Percentiles rank a stretch among this genome's conserved stretches.
phyloP scores from a whole-genome alignment of 2,329 filamentous ascomycete species.

The Botrytis galanthina region DNA sequence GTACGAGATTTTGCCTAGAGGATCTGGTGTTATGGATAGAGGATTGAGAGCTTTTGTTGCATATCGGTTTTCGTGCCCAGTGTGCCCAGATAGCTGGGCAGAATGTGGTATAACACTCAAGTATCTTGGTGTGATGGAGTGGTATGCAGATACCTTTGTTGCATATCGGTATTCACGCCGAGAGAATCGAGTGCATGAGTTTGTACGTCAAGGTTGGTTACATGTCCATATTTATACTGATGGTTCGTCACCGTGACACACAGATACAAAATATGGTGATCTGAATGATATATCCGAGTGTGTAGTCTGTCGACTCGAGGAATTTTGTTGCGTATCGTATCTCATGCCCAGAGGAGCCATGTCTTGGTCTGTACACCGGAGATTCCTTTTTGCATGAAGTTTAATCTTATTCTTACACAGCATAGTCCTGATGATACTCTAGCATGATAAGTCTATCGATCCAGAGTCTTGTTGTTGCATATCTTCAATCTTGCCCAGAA shows the following conservation, averaged over 20 bases:
- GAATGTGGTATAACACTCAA: background rate
- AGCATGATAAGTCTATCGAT: background rate
- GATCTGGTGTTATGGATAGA: background rate
- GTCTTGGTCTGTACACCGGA: background rate
- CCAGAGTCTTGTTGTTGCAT: background rate
- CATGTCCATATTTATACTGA: background rate
- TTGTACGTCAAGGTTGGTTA: background rate
- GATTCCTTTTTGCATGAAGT: background rate
- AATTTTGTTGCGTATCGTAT: background rate
- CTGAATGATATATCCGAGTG: background rate
- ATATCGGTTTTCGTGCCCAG: background rate
- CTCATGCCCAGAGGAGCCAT: background rate
- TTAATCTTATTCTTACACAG: background rate
- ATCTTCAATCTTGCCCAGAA: background rate
- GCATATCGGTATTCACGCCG: background rate
- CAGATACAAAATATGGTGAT: background rate
- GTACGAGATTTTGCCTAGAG: background rate
- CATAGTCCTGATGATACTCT: background rate
- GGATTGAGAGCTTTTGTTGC: background rate
- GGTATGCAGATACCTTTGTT: background rate
- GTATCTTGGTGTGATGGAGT: background rate
- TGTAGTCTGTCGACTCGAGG: background rate
- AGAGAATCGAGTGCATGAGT: background rate
- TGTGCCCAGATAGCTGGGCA: background rate
- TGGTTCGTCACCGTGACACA: background rate